Percentiles rank a stretch among this genome's conserved stretches.
These are phyloP conservation scores for Flaveria bidentis DNA, from an alignment of 129 eudicot species.

Conservation along the genomic window DNA sequence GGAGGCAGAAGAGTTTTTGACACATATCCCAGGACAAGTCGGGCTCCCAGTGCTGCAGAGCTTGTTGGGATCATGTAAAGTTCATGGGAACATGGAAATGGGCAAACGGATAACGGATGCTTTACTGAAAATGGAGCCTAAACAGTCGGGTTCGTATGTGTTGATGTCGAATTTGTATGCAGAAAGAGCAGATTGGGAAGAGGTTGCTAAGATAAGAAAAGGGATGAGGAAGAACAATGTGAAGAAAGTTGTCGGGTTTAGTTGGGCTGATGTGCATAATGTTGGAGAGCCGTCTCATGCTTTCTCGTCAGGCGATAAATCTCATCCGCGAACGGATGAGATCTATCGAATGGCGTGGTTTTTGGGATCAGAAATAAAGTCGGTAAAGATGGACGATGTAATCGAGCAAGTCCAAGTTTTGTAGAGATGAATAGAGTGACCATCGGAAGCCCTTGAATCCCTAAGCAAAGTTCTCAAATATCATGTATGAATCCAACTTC, in stretches of 20 bases:
- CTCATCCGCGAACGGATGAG: constrained; percentile 63
- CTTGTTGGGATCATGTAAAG: constrained; percentile 80
- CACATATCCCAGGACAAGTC: constrained; percentile 65
- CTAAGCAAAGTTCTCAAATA: no score
- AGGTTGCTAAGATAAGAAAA: constrained; percentile 66
- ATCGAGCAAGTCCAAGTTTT: constrained; percentile 30
- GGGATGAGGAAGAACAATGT: constrained; percentile 75
- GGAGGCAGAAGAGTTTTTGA: constrained; percentile 69
- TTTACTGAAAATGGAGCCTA: constrained; percentile 64
- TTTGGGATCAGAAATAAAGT: constrained; percentile 69
- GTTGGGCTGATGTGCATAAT: constrained; percentile 84
- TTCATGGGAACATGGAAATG: constrained; percentile 72
- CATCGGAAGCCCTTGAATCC: no score
- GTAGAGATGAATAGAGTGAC: neutral
- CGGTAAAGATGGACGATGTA: constrained; percentile 39
- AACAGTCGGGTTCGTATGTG: constrained; percentile 76
- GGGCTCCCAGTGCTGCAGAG: constrained; percentile 77
- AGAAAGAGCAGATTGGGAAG: constrained; percentile 87
- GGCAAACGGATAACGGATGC: constrained; percentile 53
- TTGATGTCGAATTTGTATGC: constrained; percentile 90
- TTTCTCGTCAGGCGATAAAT: constrained; percentile 75
- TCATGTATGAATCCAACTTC: no score
- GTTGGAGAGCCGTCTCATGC: constrained; percentile 47
- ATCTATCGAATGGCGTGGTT: constrained; percentile 65
- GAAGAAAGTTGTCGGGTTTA: constrained; percentile 73